Conservation (phyloP, 345 rosid species). For the Eucalyptus tenuipes region DNA sequence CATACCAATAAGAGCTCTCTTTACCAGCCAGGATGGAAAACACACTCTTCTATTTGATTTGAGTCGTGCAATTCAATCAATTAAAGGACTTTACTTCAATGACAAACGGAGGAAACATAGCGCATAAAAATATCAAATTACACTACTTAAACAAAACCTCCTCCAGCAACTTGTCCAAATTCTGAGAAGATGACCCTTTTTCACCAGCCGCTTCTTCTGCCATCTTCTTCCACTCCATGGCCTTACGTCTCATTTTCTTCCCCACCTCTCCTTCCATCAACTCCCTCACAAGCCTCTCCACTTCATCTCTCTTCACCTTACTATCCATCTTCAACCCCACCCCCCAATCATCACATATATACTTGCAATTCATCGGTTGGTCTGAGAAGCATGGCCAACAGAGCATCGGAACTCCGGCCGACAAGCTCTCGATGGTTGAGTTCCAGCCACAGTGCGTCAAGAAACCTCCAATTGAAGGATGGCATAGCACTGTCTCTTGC, state of each 20-base stretch:
- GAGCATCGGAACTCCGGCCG: neutral
- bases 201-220: neutral
- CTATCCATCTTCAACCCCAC: slow-evolving; percentile 3
- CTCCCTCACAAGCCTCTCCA: neutral
- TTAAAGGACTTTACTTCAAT: neutral
- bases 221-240: neutral
- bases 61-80: neutral
- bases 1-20: neutral
- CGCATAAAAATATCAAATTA: neutral
- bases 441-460: slow-evolving; percentile 15
- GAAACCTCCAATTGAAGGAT: slow-evolving; percentile 1
- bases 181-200: neutral
- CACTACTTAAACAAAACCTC: neutral
- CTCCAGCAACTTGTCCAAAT: neutral
- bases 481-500: slow-evolving; percentile 4
- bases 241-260: neutral
- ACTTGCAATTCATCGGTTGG: neutral
- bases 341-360: neutral
- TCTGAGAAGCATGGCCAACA: slow-evolving; percentile 14
- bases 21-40: neutral
- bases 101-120: neutral
- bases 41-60: neutral
- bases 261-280: neutral
- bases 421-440: slow-evolving; percentile 6
- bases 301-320: slow-evolving; percentile 3